Evolutionary conservation across 108 stramenopile genomes (phyloP), one percentile per base, ranked within the genome.

Genomic region (Cyclotella distinguenda): DNA sequence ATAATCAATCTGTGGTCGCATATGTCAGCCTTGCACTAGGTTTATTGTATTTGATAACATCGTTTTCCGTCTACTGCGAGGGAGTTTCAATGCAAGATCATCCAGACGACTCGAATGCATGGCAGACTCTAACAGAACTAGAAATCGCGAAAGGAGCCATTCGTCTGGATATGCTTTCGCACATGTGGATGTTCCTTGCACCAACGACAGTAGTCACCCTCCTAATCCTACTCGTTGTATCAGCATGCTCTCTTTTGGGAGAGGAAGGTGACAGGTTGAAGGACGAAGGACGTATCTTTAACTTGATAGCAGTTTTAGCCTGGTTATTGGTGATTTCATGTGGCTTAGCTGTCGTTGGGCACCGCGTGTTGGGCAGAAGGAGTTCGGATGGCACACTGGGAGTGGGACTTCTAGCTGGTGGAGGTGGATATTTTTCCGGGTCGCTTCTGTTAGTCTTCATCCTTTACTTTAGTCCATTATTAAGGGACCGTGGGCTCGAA

Each of bases 391-490:
- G 64, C 12, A 63, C 62, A 23, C 35, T 65, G 4, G 48, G 28
- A 11, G 34, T 65, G 26, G 64, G 64, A 15, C 26, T 65, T 0
- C 51, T 65, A 10, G 31, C 34, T 34, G 64, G 64, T 22, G 64
- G 50, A 18, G 35, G 38, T 3, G 34, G 28, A 26, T 52, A 65
- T 46, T 65, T 53, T 26, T 27, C 64, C 3, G 49, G 46, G 12
- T 31, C 53, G 22, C 64, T 65, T 3, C 47, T 65, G 19, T 16
- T 65, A 51, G 64, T 65, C 10, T 52, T 21, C 11, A 51, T 65
- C 15, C 27, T 65, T 3, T 65, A 52, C 44, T 42, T 47, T 38
- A 65, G 31, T 28, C 40, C 44, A n/a, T 13, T 38, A 16, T 31
- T 65, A 5, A 8, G 26, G 23, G 38, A 65, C 16, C 16, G 50